These are phyloP conservation scores for Tolypocladium ophioglossoides DNA, from an alignment of 2,329 filamentous ascomycete genomes.

Conservation along the genomic window DNA sequence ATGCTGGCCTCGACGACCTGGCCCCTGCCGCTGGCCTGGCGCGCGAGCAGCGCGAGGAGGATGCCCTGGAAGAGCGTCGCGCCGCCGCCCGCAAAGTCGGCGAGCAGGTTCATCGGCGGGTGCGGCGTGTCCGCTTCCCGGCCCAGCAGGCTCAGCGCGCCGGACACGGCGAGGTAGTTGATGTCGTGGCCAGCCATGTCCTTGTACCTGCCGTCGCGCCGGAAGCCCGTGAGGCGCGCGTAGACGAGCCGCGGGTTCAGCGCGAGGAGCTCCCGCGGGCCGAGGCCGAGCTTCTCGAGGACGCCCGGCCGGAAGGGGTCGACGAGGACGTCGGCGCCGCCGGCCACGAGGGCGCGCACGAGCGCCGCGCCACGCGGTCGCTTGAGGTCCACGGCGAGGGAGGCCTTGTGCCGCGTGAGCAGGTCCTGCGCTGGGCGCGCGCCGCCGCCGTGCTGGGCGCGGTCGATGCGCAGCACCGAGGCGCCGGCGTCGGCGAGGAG, in stretches of 20 bases:
- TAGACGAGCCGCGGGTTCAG: slow-evolving; percentile 70
- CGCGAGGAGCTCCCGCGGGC: slow-evolving; percentile 54
- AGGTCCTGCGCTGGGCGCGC: slow-evolving; percentile 51
- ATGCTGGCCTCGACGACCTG: slow-evolving; percentile 95
- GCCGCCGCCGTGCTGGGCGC: slow-evolving; percentile 32
- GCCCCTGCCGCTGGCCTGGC: slow-evolving; percentile 54
- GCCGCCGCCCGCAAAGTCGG: slow-evolving; percentile 86
- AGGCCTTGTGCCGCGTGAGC: slow-evolving; percentile 71
- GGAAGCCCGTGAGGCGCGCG: slow-evolving; percentile 81
- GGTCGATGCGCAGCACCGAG: slow-evolving; percentile 78
- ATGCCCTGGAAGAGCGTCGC: slow-evolving; percentile 74
- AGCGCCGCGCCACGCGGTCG: slow-evolving; percentile 50
- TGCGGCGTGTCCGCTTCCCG: slow-evolving; percentile 58
- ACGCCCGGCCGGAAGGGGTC: slow-evolving; percentile 91
- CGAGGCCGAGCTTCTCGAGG: slow-evolving; percentile 72
- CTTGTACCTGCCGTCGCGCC: slow-evolving; percentile 74
- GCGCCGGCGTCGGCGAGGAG: slow-evolving; percentile 86
- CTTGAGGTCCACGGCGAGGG: slow-evolving; percentile 73
- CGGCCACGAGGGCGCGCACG: slow-evolving; percentile 52
- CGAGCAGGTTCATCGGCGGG: slow-evolving; percentile 74
- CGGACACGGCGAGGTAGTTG: slow-evolving; percentile 87
- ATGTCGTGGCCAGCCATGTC: slow-evolving; percentile 93
- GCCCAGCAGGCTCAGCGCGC: slow-evolving; percentile 68
- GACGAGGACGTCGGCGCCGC: slow-evolving; percentile 77
- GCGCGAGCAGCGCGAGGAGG: slow-evolving; percentile 63